Conservation (phyloP, 352 stramenopile genomes). For the Aphanomyces astaci region DNA sequence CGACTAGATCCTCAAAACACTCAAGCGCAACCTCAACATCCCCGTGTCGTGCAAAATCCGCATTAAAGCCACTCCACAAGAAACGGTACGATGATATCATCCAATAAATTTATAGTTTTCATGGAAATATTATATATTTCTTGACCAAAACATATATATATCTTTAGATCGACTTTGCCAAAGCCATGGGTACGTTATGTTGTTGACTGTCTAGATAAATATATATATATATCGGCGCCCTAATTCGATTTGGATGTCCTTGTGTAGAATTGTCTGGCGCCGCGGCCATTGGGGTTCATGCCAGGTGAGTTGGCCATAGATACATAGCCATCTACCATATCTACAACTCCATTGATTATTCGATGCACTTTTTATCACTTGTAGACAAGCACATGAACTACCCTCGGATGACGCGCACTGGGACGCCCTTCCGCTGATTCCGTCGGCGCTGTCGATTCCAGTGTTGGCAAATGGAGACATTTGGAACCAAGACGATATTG, state of each 20-base stretch:
- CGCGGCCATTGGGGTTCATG: conserved; percentile 62
- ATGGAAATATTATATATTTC: no score
- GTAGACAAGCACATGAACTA: conserved; percentile 47
- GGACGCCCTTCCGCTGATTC: conserved; percentile 54
- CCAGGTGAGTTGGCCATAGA: conserved; percentile 24
- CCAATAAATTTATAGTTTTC: neutral
- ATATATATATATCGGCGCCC: no score
- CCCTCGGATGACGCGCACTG: conserved; percentile 61
- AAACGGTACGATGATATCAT: conserved; percentile 39
- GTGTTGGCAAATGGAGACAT: conserved; percentile 87
- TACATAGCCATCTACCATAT: no score
- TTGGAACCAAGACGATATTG: conserved; percentile 64
- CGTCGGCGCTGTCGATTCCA: conserved; percentile 64
- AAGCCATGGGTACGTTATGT: conserved; percentile 28
- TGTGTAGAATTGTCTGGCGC: conserved; percentile 45
- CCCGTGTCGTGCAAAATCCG: conserved; percentile 86
- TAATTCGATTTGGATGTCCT: no score
- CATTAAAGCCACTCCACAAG: conserved; percentile 49
- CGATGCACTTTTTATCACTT: no score
- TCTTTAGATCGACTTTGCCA: conserved; percentile 56
- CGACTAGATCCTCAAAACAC: conserved; percentile 71
- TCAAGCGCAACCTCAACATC: conserved; percentile 70
- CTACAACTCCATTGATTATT: no score
- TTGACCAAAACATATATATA: no score
- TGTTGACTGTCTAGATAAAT: no score